Conservation (phyloP, 1,284 basidiomycete species). For the Fomitopsis palustris region DNA sequence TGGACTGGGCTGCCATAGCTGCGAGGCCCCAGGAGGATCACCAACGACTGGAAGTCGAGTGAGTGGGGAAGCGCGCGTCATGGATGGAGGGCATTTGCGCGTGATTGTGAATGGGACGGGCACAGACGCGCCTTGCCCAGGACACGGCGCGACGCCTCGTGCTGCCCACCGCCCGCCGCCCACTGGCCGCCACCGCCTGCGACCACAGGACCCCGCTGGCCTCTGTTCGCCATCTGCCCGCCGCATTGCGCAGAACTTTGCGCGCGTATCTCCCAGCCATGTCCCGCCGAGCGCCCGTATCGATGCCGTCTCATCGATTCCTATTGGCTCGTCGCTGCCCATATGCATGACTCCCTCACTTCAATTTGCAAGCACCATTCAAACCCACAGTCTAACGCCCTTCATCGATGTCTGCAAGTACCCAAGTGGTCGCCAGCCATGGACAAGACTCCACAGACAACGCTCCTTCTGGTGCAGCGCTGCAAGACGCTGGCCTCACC, state of each 20-base stretch:
- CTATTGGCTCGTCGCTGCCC: neutral
- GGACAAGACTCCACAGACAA: constrained; percentile 11
- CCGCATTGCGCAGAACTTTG: neutral
- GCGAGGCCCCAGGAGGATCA: too few species aligned
- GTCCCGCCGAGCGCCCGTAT: neutral
- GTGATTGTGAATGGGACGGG: neutral
- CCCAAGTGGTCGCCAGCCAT: neutral
- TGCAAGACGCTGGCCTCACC: constrained; percentile 1
- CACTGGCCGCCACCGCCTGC: too few species aligned
- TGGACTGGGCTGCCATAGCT: constrained; percentile 27
- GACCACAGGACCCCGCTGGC: too few species aligned
- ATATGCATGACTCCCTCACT: neutral
- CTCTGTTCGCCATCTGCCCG: neutral
- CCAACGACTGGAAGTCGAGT: too few species aligned
- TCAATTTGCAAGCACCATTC: neutral
- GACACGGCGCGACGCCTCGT: neutral
- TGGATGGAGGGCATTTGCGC: neutral
- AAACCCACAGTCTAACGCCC: neutral
- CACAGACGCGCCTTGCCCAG: neutral
- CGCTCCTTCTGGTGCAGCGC: constrained; percentile 4
- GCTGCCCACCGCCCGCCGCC: neutral
- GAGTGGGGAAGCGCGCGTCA: neutral
- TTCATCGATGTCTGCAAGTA: neutral
- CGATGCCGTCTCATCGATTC: neutral
- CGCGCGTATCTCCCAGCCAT: neutral